phyloP scores from a whole-genome alignment of 495 filamentous ascomycete species.

The Penicillium riverlandense region DNA sequence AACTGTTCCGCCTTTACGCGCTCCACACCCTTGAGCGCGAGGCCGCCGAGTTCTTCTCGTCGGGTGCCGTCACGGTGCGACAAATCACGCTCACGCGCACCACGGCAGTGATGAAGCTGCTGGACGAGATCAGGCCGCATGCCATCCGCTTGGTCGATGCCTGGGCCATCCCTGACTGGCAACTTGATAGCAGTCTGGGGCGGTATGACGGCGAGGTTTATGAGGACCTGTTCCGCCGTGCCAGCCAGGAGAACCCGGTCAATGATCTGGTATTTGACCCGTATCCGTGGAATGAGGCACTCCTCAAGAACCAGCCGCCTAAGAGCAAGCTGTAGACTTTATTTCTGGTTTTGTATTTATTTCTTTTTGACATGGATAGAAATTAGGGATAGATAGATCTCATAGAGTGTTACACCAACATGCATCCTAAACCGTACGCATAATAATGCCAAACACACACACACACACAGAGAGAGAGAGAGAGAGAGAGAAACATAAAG shows the following conservation, averaged over 20 bases:
- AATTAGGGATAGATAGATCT: no score
- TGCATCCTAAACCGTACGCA: no score
- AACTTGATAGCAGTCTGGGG: conserved; percentile 58
- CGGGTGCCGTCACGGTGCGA: conserved; percentile 52
- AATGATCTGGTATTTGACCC: conserved; percentile 61
- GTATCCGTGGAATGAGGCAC: conserved; percentile 52
- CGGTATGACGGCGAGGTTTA: conserved; percentile 62
- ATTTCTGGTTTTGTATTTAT: no score
- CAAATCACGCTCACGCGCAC: conserved; percentile 57
- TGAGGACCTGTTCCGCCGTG: conserved; percentile 59
- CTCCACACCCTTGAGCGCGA: conserved; percentile 60
- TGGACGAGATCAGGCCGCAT: conserved; percentile 61
- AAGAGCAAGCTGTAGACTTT: conserved; percentile 34
- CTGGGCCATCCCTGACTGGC: conserved; percentile 65
- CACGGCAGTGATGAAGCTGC: conserved; percentile 54
- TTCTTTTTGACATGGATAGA: no score
- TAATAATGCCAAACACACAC: no score
- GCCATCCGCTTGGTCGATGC: conserved; percentile 58
- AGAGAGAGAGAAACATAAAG: no score
- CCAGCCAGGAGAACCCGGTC: conserved; percentile 59
- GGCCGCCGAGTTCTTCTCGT: conserved; percentile 60
- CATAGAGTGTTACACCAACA: no score
- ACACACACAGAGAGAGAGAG: no score
- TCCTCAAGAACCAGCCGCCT: conserved; percentile 45
- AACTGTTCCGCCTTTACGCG: conserved; percentile 59